Percentiles rank a stretch among this genome's conserved stretches.
These are phyloP conservation scores for Astrephomene gubernaculifera DNA, from an alignment of 139 green algal genomes.

Conservation along the genomic window DNA sequence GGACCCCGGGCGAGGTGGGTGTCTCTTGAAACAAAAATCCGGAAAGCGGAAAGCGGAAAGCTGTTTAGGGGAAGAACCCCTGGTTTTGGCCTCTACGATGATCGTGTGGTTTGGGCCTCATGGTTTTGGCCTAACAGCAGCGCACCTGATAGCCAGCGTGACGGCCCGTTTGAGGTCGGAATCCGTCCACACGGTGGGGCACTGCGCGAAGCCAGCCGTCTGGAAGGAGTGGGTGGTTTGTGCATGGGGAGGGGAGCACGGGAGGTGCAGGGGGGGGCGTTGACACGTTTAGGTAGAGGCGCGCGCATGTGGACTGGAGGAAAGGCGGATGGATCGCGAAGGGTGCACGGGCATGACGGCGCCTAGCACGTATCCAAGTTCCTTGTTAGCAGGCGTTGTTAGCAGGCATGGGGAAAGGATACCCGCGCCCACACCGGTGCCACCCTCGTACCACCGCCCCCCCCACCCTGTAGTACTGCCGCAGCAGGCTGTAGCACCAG, in stretches of 20 bases:
- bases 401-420: neutral
- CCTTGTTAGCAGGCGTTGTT: too few species aligned
- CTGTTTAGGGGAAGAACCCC: too few species aligned
- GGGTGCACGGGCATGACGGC: neutral
- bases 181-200: constrained; percentile 40
- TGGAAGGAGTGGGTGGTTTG: too few species aligned
- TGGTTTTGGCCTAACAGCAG: neutral
- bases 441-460: neutral
- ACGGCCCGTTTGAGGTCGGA: constrained; percentile 33
- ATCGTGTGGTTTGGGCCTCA: too few species aligned
- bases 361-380: too few species aligned
- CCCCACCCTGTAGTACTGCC: neutral
- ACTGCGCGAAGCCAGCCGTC: constrained; percentile 35
- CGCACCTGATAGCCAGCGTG: constrained; percentile 34
- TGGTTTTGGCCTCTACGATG: too few species aligned
- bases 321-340: neutral
- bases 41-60: too few species aligned
- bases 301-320: neutral
- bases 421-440: neutral
- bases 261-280: too few species aligned
- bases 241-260: too few species aligned
- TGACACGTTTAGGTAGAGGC: neutral
- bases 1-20: too few species aligned
- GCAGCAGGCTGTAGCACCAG: constrained; percentile 37
- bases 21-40: too few species aligned